Base-by-base conservation (phyloP, 2,329 filamentous ascomycete genomes). In the Neospermospora avenae region DNA sequence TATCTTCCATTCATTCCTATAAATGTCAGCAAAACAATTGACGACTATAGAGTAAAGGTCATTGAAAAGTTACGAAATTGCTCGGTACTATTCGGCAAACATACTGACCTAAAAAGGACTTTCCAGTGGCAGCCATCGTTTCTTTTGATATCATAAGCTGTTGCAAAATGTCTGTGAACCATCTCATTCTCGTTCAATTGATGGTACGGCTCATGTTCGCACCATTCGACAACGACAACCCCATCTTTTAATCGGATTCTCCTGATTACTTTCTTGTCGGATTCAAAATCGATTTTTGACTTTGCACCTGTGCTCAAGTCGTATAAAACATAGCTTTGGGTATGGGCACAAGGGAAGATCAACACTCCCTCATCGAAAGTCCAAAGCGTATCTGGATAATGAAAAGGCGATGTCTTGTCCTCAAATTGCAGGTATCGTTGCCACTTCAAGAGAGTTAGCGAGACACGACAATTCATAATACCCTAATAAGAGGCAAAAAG, bases 151-250 rank as follows among this genome's bases (percentile, higher is more conserved):
- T 85, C 80, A 67, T 82, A 86, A 0, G 81, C 81, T 2, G 83
- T 84, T 5, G 82, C 83, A 68, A 82, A 86, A 71, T 87, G 84
- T 4, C 80, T 77, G 70, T 83, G 79, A 1, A 83, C 79, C 1
- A 74, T 74, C 63, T 81, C 80, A 51, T 74, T 73, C 59, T 80
- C 77, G 68, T 83, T 81, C 22, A 81, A 70, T 69, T 79, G 77
- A 68, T 82, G 78, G 62, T 78, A 82, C 1, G 80, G 73, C 28
- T 78, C 74, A 2, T 74, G 70, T 67, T 85, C 81, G 53, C 82
- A 83, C 84, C 84, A 87, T 69, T 87, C 84, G n/a, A 88, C 73
- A 18, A 87, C 67, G n/a, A 88, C 73, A n/a, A 85, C 74, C 1
- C 75, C 74, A 35, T 80, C 74, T 34, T 79, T 77, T 3, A 87